Conservation (phyloP, 2,329 filamentous ascomycete species). For the Tolypocladium nubicola region DNA sequence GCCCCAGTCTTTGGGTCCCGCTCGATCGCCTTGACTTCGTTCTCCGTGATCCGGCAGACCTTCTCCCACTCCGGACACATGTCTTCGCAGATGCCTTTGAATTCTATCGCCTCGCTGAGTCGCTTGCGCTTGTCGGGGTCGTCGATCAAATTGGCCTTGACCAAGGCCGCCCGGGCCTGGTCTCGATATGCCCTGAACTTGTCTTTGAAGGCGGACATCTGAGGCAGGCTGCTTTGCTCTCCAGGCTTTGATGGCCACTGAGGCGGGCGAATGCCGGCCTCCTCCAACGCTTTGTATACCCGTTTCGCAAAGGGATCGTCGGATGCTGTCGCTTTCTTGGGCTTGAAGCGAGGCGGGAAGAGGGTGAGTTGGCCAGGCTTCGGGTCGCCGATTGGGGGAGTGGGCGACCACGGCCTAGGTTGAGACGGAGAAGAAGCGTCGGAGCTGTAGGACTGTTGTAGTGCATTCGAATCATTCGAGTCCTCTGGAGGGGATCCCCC, state of each 20-base stretch:
- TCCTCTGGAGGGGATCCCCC: slow-evolving; percentile 2
- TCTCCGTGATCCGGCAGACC: slow-evolving; percentile 50
- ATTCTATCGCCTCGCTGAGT: slow-evolving; percentile 53
- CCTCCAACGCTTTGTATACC: slow-evolving; percentile 41
- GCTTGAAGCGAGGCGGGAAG: slow-evolving; percentile 9
- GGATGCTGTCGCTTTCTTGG: slow-evolving; percentile 9
- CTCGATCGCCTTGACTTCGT: slow-evolving; percentile 46
- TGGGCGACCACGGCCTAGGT: neutral
- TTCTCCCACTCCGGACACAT: slow-evolving; percentile 62
- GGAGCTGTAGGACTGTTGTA: slow-evolving; percentile 2
- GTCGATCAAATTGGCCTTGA: slow-evolving; percentile 50
- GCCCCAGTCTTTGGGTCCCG: slow-evolving; percentile 34
- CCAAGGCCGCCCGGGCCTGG: slow-evolving; percentile 45
- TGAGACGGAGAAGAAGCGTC: slow-evolving; percentile 7
- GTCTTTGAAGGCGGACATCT: slow-evolving; percentile 44
- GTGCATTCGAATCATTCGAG: slow-evolving; percentile 2
- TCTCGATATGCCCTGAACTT: slow-evolving; percentile 46
- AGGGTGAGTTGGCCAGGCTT: slow-evolving; percentile 1
- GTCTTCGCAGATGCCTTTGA: slow-evolving; percentile 57
- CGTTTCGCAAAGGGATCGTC: slow-evolving; percentile 34
- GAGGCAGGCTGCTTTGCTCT: slow-evolving; percentile 36
- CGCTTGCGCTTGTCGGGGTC: slow-evolving; percentile 53
- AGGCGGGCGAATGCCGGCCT: slow-evolving; percentile 43
- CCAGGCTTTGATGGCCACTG: slow-evolving; percentile 45
- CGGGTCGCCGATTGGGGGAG: neutral